Evolutionary conservation across 2,329 filamentous ascomycete species (phyloP).

Genomic region (Aspergillus amoenus): DNA sequence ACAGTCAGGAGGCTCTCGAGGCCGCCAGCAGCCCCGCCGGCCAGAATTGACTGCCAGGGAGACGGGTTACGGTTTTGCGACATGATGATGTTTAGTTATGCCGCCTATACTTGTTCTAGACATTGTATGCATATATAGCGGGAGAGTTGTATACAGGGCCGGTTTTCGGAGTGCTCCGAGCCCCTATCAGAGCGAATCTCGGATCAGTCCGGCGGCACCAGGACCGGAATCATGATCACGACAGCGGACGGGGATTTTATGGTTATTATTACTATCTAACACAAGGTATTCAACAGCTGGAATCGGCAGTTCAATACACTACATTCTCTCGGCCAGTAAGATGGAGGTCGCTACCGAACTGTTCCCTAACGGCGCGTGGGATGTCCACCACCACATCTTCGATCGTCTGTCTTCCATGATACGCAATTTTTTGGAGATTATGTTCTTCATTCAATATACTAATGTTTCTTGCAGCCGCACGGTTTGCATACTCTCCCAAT

Average conservation of each 20-base stretch:
- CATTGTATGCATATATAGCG: too few species aligned
- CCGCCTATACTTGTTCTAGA: too few species aligned
- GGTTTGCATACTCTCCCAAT: conserved; percentile 25
- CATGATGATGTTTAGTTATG: neutral
- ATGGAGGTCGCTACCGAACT: conserved; percentile 7
- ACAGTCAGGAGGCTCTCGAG: conserved; percentile 17
- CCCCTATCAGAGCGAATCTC: too few species aligned
- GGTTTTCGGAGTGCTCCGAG: neutral
- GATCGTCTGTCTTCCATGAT: conserved; percentile 24
- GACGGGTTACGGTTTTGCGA: conserved; percentile 6
- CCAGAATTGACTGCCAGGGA: conserved; percentile 18
- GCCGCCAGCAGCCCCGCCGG: conserved; percentile 17
- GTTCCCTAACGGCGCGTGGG: conserved; percentile 33
- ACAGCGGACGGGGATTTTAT: too few species aligned
- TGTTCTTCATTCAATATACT: too few species aligned
- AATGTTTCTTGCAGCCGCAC: conserved; percentile 3
- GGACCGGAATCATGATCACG: too few species aligned
- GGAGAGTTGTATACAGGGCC: too few species aligned
- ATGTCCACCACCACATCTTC: conserved; percentile 36
- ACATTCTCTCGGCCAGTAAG: too few species aligned
- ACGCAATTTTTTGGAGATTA: too few species aligned
- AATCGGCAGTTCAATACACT: neutral
- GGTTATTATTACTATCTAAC: too few species aligned
- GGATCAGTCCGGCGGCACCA: too few species aligned
- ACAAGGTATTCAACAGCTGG: neutral